Base-by-base conservation (phyloP, 2,329 filamentous ascomycete genomes). In the Nemania abortiva region DNA sequence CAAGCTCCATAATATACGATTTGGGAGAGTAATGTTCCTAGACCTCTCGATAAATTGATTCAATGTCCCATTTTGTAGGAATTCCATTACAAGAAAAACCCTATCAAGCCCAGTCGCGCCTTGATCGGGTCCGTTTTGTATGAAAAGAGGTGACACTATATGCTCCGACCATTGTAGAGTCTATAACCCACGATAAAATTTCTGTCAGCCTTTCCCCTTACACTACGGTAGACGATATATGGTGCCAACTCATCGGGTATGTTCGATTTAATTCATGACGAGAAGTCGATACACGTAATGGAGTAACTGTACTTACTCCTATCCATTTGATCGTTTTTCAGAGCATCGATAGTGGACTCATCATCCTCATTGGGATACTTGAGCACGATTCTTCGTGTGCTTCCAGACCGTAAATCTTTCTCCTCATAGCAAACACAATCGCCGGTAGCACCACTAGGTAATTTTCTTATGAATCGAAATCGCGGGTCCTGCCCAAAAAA, bases 1-100 rank as follows among this genome's bases (percentile, higher is more conserved):
- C 31, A 55, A 37, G 18, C 29, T 37, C 53, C 53, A 39, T 5
- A 55, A 29, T 55, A 55, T 55, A 24, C 53, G 53, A 22, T 55
- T 55, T n/a, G n/a, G 31, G 6, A 55, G 7, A 56, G 6, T 4
- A 18, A 42, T n/a, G 20, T 27, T n/a, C 13, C 6, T 20, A 27
- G 20, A 5, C 34, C 34, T 20, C 54, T 56, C 2, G 20, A 42
- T 13, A 42, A 56, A 56, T 27, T 18, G n/a, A 7, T 6, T 13
- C 20, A 56, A 42, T 5, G 54, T 15, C 3, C 54, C 54, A 56
- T 56, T 56, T 42, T 18, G n/a, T 5, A 56, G 2, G 27, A 9
- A 56, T 34, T 56, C 34, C 2, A 56, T 18, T 5, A 56, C 24
- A n/a, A 56, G 24, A 20, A 56, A 42, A 18, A 56, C 34, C 13